Evolutionary conservation across 140 eudicot species (phyloP), one percentile per base, ranked within the genome.

Genomic region (Bidens hawaiensis): DNA sequence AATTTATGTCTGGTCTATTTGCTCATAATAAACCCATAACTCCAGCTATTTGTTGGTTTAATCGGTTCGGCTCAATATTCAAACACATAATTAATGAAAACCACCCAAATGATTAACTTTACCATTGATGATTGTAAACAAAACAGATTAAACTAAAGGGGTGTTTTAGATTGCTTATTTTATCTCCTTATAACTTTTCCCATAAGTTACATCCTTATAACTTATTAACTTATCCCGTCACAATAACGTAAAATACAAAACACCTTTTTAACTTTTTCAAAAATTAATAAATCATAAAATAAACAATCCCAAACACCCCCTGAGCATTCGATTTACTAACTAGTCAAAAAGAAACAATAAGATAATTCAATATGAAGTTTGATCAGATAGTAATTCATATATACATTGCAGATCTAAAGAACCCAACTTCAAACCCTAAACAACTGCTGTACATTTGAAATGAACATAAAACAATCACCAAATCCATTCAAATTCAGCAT

Each of bases 361-460:
- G 4, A 28, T 14, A 58, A 21, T 69, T 50, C 41, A 69, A 4
- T 18, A 17, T 18, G 26, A 47, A 47, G 54, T 47, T 58, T 47
- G 42, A 36, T 69, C 25, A 33, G 4, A 49, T 30, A n/a, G n/a
- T n/a, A 49, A 21, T 30, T 34, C 58, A 45, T 47, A 47, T 58
- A 2, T 16, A 67, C 64, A 67, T 41, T 24, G 4, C 11, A 53
- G 43, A 67, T 17, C 55, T 45, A 55, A 38, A 2, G 10, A 23
- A 69, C 46, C 17, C 28, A 47, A 23, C 75, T 59, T 48, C 43
- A 17, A 60, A 13, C 62, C 62, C 52, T 48, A 70, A 47, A 47
- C 22, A 59, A 60, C 75, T 46, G 43, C 61, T 62, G 64, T 71
- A 51, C 76, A 62, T 38, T 61, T 52, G 38, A 71, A 62, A 71